Base-by-base conservation (phyloP, 768 basidiomycete genomes). In the Suillus bovinus region DNA sequence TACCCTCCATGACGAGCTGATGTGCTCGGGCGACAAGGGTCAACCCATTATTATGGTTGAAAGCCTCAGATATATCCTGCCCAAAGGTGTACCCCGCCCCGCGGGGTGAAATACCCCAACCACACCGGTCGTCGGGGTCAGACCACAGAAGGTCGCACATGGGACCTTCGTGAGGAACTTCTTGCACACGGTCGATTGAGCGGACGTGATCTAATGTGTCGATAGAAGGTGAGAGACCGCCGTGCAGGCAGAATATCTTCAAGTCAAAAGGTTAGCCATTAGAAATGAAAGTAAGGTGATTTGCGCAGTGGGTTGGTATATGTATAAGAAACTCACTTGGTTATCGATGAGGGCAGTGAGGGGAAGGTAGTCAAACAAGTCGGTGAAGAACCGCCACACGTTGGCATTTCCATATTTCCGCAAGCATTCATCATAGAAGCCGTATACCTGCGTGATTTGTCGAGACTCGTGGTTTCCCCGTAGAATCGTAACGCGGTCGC, bases 131-230 rank as follows among this genome's bases (percentile, higher is more conserved):
- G 75, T 99, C 97, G 39, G 97, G 97, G 77, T 99, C 97, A 58
- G 96, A 98, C 97, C 97, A 99, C 64, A 99, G 85, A 60, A 99
- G 82, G 78, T 99, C 97, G 72, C 97, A 99, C 97, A 99, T 99
- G 22, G 97, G 97, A 4, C 97, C 97, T 80, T 99, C 97, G 77
- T 99, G 97, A 5, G 97, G 97, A 3, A 99, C 97, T 74, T 99
- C 97, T 78, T 99, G 97, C 68, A 98, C 94, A 60, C 97, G 91
- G 81, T 99, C 97, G 73, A 99, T 98, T 55, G 94, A 90, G 65
- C 97, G 93, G 66, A 99, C 96, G 72, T 99, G 97, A 82, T 99
- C 97, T 68, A 99, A 90, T 67, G 97, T 99, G 80, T 99, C 96
- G 77, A 99, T 99, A 64, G 97, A 99, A 22, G 97, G 97, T 59